Evolutionary conservation across 495 filamentous ascomycete species (phyloP).

Genomic region (Aspergillus bertholletiae): DNA sequence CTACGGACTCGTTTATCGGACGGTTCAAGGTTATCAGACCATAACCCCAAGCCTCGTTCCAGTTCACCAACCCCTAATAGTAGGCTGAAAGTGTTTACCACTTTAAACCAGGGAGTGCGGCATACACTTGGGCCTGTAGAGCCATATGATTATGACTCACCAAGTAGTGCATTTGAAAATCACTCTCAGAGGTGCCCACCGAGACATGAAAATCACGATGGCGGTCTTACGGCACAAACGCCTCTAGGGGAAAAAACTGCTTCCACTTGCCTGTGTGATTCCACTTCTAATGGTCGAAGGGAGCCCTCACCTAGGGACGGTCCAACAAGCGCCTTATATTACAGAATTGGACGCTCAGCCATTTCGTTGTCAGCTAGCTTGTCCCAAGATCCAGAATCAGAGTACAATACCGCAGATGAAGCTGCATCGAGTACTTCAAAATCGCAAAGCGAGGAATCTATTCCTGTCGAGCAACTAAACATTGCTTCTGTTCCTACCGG

Average conservation of each 20-base stretch:
- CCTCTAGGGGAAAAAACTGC: not conserved
- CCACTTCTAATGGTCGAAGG: not conserved
- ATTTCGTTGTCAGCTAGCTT: slow-evolving; percentile 15
- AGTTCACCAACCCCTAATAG: not conserved
- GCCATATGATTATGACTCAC: not conserved
- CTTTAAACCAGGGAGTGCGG: not conserved
- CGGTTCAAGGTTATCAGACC: not conserved
- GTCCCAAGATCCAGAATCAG: slow-evolving; percentile 20
- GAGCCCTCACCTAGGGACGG: not conserved
- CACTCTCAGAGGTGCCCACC: not conserved
- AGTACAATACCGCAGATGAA: slow-evolving; percentile 40
- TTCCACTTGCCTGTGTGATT: not conserved
- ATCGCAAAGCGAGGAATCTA: slow-evolving; percentile 1
- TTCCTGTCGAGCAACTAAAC: not conserved
- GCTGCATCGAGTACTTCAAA: slow-evolving; percentile 16
- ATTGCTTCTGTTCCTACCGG: not conserved
- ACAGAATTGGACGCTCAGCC: slow-evolving; percentile 2
- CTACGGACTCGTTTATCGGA: not conserved
- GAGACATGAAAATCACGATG: not conserved
- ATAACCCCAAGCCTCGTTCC: not conserved
- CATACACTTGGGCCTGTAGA: too few species aligned
- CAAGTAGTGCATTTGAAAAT: not conserved
- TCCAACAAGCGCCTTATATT: not conserved
- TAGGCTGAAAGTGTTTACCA: not conserved
- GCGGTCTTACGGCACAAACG: not conserved